Evolutionary conservation across 352 stramenopile genomes (phyloP), one percentile per base, ranked within the genome.

Genomic region (Phytophthora fragariae): DNA sequence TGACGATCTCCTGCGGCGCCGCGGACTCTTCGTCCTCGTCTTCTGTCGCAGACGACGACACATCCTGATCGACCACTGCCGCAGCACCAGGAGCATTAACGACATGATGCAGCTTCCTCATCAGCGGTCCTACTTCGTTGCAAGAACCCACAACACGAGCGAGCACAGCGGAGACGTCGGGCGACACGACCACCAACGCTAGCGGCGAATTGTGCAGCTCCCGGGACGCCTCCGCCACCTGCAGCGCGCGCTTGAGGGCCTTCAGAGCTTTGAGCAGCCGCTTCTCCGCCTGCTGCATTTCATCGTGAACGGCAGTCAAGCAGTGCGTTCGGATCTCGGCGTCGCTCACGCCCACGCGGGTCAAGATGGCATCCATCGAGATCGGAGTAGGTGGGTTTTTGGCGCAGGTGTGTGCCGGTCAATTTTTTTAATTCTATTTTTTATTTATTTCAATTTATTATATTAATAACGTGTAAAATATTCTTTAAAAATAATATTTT

Each of bases 261-360:
- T 44, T 44, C 37, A 44, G 11, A 44, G 37, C 37, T 14, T 52
- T 59, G 19, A 50, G 35, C 56, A 52, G 33, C 14, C 56, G 56
- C 37, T 19, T 62, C 35, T 62, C 33, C 19, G 21, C 56, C 35
- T 62, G 56, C 35, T 62, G 56, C 21, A 52, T 15, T 8, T 62
- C 56, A 21, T 62, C 35, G 4, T 35, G 56, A 8, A 62, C 56
- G 12, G 37, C 56, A 11, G 14, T 11, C 31, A 62, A 31, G 37
- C 56, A 62, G 56, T 62, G 56, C 17, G 33, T 11, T 33, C 11
- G 56, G 24, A 62, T n/a, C 8, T 33, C 33, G 3, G 56, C 5
- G 19, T 62, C 19, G 35, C 33, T 62, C 19, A 50, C 52, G 39
- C 39, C 39, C 27, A 31, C 27, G 10, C 35, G 35, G 14, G 35